Percentiles rank a stretch among this genome's conserved stretches.
Evolutionary conservation across 768 basidiomycete species (phyloP).

Genomic region (Macrolepiota fuliginosa): DNA sequence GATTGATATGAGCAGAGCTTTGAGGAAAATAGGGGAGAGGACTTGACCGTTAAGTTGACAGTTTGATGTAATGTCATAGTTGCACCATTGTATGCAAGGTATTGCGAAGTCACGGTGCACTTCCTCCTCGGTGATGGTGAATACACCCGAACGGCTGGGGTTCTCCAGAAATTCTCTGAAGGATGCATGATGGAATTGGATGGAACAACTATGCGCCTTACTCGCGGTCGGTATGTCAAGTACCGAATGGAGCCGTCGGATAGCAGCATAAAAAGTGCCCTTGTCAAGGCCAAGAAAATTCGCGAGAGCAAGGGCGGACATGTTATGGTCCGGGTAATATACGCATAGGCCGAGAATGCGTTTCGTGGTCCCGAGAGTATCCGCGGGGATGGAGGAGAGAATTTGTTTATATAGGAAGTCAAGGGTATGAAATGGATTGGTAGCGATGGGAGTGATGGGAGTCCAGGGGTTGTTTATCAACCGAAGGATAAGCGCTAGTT

Average conservation of each 20-base stretch:
- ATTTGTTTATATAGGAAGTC: not conserved
- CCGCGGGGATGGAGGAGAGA: not conserved
- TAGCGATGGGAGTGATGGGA: not conserved
- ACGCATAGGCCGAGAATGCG: not conserved
- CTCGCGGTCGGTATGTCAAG: not conserved
- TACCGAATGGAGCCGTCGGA: not conserved
- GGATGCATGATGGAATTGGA: not conserved
- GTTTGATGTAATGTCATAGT: slow-evolving; percentile 20
- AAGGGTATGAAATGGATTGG: not conserved
- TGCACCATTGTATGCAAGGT: slow-evolving; percentile 7
- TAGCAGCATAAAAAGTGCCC: not conserved
- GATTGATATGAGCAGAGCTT: not conserved
- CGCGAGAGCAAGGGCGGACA: not conserved
- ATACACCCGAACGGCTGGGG: not conserved
- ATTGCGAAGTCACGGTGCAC: not conserved
- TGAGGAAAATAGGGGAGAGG: not conserved
- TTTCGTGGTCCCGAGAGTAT: not conserved
- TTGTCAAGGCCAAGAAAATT: not conserved
- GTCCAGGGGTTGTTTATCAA: not conserved
- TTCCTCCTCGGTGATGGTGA: not conserved
- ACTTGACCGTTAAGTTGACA: not conserved
- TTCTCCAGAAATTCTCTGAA: not conserved
- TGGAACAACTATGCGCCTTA: not conserved
- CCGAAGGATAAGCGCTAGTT: not conserved
- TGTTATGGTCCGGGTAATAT: not conserved